These are phyloP conservation scores for Kodamaea kakaduensis DNA, from an alignment of 805 yeast genomes.

Conservation along the genomic window DNA sequence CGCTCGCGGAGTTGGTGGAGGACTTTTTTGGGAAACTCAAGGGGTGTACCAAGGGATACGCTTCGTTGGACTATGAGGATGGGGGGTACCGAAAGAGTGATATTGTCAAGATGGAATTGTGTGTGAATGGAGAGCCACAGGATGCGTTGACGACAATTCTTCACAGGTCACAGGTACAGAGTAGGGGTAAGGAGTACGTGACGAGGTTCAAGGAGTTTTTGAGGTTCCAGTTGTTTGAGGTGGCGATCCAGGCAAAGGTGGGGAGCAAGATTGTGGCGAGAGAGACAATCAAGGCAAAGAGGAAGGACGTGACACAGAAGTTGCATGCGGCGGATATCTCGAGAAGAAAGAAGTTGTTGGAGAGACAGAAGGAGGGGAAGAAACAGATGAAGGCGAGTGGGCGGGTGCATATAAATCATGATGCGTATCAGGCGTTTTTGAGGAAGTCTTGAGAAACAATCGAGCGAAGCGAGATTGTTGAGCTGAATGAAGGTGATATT, in stretches of 20 bases:
- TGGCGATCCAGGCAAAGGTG: conserved; percentile 86
- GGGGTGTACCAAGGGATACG: conserved; percentile 87
- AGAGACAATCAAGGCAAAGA: conserved; percentile 87
- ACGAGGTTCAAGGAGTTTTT: conserved; percentile 74
- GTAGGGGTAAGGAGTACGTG: conserved; percentile 78
- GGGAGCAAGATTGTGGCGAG: conserved; percentile 79
- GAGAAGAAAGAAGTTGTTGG: conserved; percentile 81
- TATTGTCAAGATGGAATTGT: conserved; percentile 79
- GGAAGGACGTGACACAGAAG: conserved; percentile 92
- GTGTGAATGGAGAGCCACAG: conserved; percentile 83
- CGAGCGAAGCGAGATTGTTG: no score
- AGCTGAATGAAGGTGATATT: no score
- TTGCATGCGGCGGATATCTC: conserved; percentile 92
- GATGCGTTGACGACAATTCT: conserved; percentile 91
- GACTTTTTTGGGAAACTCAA: conserved; percentile 93
- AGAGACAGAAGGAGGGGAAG: conserved; percentile 91
- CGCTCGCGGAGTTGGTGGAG: conserved; percentile 86
- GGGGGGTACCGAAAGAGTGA: conserved; percentile 79
- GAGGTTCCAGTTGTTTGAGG: conserved; percentile 83
- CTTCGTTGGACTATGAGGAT: conserved; percentile 92
- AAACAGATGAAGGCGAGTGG: conserved; percentile 79
- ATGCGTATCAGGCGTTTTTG: conserved; percentile 86
- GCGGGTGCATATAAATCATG: conserved; percentile 69
- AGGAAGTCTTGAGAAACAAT: conserved; percentile 13
- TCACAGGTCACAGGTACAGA: conserved; percentile 74